Conservation (phyloP, 306 rosid species). For the Dalbergia oliveri region DNA sequence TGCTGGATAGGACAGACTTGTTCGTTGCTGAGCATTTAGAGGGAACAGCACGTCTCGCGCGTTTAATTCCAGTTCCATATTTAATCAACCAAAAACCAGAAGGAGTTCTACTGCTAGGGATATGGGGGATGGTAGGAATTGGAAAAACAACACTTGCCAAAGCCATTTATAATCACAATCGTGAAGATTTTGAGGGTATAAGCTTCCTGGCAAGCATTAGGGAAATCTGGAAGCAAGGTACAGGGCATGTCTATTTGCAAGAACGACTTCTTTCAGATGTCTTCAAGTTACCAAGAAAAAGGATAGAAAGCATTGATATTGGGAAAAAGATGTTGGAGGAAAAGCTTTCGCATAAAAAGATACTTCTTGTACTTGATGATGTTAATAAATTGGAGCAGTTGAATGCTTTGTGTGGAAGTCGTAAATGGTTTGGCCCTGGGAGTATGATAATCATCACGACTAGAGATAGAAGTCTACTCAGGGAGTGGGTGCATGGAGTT, state of each 20-base stretch:
- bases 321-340: neutral
- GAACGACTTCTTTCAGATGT: neutral
- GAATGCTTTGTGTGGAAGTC: slow-evolving; percentile 20
- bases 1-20: no score
- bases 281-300: neutral
- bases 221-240: slow-evolving; percentile 7
- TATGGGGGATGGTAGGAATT: no score
- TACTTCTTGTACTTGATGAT: slow-evolving; percentile 27
- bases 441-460: slow-evolving; percentile 21
- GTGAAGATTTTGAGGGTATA: neutral
- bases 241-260: neutral
- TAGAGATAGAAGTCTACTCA: neutral
- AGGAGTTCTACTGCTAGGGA: no score
- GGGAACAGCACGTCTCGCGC: no score
- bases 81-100: no score
- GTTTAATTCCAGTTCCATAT: no score
- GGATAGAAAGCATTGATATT: neutral
- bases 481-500: neutral
- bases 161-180: no score
- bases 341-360: neutral
- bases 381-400: slow-evolving; percentile 8
- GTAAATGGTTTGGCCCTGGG: neutral
- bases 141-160: no score
- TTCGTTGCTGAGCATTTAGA: no score
- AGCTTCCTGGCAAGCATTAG: slow-evolving; percentile 11